Evolutionary conservation across 2,329 filamentous ascomycete genomes (phyloP).

Genomic region (Alternaria infectoria): DNA sequence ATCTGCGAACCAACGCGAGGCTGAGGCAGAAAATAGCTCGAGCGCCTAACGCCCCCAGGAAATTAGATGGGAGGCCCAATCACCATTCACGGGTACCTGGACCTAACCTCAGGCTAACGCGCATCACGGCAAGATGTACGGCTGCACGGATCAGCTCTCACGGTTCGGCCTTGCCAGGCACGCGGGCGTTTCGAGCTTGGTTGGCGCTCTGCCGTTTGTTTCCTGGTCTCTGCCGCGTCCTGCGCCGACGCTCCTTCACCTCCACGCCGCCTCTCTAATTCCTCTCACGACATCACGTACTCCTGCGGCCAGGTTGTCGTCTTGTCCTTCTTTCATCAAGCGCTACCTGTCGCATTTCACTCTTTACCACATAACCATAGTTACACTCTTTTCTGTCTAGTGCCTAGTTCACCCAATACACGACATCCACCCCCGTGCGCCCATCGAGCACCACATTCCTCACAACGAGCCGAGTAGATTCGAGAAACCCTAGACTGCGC

Average conservation of each 20-base stretch:
- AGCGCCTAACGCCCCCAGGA: constrained; percentile 28
- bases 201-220: constrained; percentile 23
- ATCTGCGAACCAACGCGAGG: constrained; percentile 17
- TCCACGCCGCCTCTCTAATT: constrained; percentile 25
- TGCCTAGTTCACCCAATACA: constrained; percentile 31
- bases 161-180: constrained; percentile 21
- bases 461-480: constrained; percentile 25
- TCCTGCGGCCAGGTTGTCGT: constrained; percentile 49
- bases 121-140: constrained; percentile 28
- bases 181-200: constrained; percentile 30
- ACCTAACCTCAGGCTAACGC: constrained; percentile 23
- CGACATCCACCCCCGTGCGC: constrained; percentile 31
- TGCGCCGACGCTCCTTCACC: constrained; percentile 15
- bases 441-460: constrained; percentile 37
- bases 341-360: constrained; percentile 44
- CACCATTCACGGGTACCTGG: constrained; percentile 34
- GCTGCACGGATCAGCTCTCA: constrained; percentile 21
- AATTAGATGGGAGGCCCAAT: constrained; percentile 39
- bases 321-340: constrained; percentile 47
- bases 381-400: constrained; percentile 41
- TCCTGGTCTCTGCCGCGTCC: constrained; percentile 17
- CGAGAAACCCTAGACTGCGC: constrained; percentile 19
- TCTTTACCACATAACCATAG: constrained; percentile 35
- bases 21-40: constrained; percentile 29
- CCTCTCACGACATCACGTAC: constrained; percentile 22